These are phyloP conservation scores for Coleophoma crateriformis DNA, from an alignment of 2,329 filamentous ascomycete species.

Conservation along the genomic window DNA sequence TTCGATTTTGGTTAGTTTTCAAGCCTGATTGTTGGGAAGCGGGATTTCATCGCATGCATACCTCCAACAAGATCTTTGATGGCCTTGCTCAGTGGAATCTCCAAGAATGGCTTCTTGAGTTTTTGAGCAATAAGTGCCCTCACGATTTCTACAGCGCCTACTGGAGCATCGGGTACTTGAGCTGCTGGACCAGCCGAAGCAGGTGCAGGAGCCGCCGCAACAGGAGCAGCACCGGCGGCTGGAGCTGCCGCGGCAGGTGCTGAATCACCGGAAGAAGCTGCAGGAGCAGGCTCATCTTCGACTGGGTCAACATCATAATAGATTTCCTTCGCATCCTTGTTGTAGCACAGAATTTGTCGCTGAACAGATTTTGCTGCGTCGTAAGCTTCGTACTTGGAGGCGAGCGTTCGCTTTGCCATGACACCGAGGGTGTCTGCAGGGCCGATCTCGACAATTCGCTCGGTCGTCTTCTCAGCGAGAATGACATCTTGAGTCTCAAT, in stretches of 20 bases:
- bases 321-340: conserved; percentile 98
- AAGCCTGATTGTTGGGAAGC: conserved; percentile 10
- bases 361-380: conserved; percentile 95
- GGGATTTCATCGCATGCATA: conserved; percentile 39
- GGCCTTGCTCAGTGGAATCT: conserved; percentile 90
- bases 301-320: conserved; percentile 98
- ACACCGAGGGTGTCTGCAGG: conserved; percentile 94
- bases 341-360: conserved; percentile 97
- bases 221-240: conserved; percentile 44
- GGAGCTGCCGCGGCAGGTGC: conserved; percentile 36
- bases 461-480: conserved; percentile 89
- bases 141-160: conserved; percentile 85
- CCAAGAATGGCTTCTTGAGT: conserved; percentile 86
- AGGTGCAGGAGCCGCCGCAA: conserved; percentile 50
- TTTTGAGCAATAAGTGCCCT: conserved; percentile 91
- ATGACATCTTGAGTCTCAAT: conserved; percentile 99
- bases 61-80: conserved; percentile 98
- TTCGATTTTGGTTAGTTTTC: conserved; percentile 10
- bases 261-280: conserved; percentile 34
- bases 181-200: conserved; percentile 80
- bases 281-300: conserved; percentile 76
- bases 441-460: conserved; percentile 96
- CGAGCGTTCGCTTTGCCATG: conserved; percentile 94
- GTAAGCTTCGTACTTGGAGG: conserved; percentile 97
- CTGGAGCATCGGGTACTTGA: conserved; percentile 78